Conservation (phyloP, 2,329 filamentous ascomycete species). For the Aspergillaceae sp. region DNA sequence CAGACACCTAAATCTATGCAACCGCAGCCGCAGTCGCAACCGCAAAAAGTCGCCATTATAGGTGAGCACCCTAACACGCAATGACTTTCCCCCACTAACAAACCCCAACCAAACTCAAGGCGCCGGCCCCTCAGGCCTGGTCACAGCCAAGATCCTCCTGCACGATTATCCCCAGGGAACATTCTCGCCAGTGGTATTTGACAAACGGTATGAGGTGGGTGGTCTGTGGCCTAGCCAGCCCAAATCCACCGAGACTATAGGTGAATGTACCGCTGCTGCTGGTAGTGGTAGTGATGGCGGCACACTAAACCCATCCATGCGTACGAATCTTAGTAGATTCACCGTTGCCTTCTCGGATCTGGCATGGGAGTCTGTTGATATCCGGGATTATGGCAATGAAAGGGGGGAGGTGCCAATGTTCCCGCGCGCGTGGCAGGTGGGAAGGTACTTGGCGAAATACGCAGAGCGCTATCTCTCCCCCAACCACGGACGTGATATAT, state of each 20-base stretch:
- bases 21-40: neutral
- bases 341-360: constrained; percentile 57
- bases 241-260: constrained; percentile 2
- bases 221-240: constrained; percentile 64
- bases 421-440: constrained; percentile 68
- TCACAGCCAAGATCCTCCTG: constrained; percentile 64
- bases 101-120: constrained; percentile 35
- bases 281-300: neutral
- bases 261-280: no score
- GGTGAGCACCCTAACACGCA: constrained; percentile 24
- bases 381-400: neutral
- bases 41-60: constrained; percentile 47
- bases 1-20: constrained; percentile 2
- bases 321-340: constrained; percentile 63
- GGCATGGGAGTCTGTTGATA: constrained; percentile 50
- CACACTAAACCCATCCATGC: constrained; percentile 50
- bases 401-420: constrained; percentile 50
- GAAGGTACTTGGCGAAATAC: constrained; percentile 62
- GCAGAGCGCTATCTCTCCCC: constrained; percentile 45
- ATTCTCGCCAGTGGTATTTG: constrained; percentile 64
- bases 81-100: constrained; percentile 1
- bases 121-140: constrained; percentile 60
- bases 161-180: constrained; percentile 45
- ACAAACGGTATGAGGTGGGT: constrained; percentile 56
- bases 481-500: constrained; percentile 21